phyloP scores from a whole-genome alignment of 805 yeast species.

The Ogataea pilisensis region DNA sequence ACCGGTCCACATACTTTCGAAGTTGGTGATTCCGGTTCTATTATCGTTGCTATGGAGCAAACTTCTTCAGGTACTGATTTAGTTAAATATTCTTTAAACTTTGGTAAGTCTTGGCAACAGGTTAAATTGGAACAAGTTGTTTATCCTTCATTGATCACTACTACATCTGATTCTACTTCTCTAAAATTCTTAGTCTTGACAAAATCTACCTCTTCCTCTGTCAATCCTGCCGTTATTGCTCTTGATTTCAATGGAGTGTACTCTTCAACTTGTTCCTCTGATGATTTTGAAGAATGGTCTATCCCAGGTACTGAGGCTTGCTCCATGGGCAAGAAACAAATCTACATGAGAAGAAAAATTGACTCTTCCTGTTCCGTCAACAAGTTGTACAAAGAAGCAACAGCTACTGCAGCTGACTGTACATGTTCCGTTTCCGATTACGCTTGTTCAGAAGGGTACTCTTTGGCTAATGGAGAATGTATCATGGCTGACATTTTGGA shows the following conservation, averaged over 20 bases:
- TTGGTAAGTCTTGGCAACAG: conserved; percentile 57
- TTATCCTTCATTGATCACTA: conserved; percentile 40
- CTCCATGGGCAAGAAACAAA: conserved; percentile 57
- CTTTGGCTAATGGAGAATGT: conserved; percentile 39
- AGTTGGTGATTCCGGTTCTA: conserved; percentile 70
- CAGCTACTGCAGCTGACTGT: conserved; percentile 43
- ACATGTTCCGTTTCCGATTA: conserved; percentile 52
- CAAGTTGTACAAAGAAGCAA: conserved; percentile 33
- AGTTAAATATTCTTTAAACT: conserved; percentile 55
- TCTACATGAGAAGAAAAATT: conserved; percentile 51
- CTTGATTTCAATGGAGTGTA: conserved; percentile 41
- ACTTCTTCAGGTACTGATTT: conserved; percentile 28
- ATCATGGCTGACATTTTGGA: conserved; percentile 19
- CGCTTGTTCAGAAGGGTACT: conserved; percentile 54
- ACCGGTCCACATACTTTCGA: conserved; percentile 50
- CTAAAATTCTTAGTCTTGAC: conserved; percentile 51
- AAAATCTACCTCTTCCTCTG: conserved; percentile 27
- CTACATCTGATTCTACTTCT: conserved; percentile 66
- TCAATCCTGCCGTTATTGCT: conserved; percentile 33
- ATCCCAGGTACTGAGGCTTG: conserved; percentile 32
- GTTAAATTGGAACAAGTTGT: conserved; percentile 39
- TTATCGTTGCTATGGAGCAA: conserved; percentile 50
- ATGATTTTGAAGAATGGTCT: conserved; percentile 57
- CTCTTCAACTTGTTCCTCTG: conserved; percentile 19
- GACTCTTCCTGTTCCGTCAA: conserved; percentile 54